These are phyloP conservation scores for Fusarium ramigenum DNA, from an alignment of 2,329 filamentous ascomycete genomes.

Conservation along the genomic window DNA sequence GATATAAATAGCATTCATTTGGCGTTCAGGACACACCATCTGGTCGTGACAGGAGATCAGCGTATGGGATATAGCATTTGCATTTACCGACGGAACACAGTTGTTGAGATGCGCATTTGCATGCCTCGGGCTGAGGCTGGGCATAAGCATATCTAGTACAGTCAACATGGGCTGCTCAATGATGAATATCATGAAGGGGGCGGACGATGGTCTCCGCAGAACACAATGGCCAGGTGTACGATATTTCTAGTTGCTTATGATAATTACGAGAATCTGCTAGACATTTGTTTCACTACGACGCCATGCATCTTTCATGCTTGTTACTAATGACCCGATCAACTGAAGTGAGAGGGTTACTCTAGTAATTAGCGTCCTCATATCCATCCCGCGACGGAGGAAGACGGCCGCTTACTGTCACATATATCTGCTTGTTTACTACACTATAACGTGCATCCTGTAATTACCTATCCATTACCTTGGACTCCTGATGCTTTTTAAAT, in stretches of 20 bases:
- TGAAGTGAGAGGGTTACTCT: neutral
- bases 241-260: conserved; percentile 4
- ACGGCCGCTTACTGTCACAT: neutral
- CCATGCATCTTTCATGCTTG: neutral
- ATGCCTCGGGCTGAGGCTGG: conserved; percentile 8
- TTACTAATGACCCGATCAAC: neutral
- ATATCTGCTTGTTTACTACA: neutral
- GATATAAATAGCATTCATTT: conserved; percentile 36
- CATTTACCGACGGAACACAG: conserved; percentile 18
- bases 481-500: neutral
- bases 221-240: neutral
- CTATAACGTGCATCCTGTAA: neutral
- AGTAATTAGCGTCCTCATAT: neutral
- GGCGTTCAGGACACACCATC: conserved; percentile 31
- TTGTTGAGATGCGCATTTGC: neutral
- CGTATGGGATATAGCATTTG: conserved; percentile 24
- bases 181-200: conserved; percentile 2
- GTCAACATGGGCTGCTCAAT: neutral
- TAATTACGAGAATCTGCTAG: neutral
- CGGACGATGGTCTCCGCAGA: neutral
- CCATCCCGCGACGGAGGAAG: neutral
- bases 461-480: neutral
- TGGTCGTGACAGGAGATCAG: conserved; percentile 6
- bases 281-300: neutral
- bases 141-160: conserved; percentile 11